Evolutionary conservation across 1,139 yeast genomes (phyloP).

Genomic region (Kodamaea ohmeri): DNA sequence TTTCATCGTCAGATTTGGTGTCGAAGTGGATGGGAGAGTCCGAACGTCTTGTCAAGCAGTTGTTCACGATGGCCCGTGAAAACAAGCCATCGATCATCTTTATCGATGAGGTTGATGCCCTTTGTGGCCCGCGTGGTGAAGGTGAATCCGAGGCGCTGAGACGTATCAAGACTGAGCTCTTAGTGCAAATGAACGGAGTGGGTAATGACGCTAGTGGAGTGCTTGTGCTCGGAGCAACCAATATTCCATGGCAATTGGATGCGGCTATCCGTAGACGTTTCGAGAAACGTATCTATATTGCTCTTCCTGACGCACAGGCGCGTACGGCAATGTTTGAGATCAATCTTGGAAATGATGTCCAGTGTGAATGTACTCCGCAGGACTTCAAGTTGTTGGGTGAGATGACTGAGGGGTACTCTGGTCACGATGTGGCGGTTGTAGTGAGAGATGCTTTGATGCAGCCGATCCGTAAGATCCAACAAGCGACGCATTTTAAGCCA

Average conservation of each 20-base stretch:
- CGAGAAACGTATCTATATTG: slow-evolving; percentile 90
- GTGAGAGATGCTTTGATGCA: slow-evolving; percentile 98
- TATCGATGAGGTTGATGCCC: slow-evolving; percentile 96
- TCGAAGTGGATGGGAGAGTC: slow-evolving; percentile 99
- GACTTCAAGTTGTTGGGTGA: slow-evolving; percentile 81
- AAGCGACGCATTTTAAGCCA: slow-evolving; percentile 90
- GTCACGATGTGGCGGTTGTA: slow-evolving; percentile 95
- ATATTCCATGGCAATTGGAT: slow-evolving; percentile 98
- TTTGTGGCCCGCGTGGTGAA: slow-evolving; percentile 98
- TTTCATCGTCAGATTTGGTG: slow-evolving; percentile 89
- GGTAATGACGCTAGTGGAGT: slow-evolving; percentile 95
- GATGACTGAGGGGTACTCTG: slow-evolving; percentile 97
- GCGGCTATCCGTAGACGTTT: slow-evolving; percentile 97
- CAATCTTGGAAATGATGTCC: slow-evolving; percentile 79
- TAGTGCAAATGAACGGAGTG: slow-evolving; percentile 99
- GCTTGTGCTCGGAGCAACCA: slow-evolving; percentile 93
- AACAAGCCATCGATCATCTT: slow-evolving; percentile 92
- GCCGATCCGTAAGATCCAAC: slow-evolving; percentile 92
- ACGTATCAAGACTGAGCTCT: slow-evolving; percentile 90
- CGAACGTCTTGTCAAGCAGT: slow-evolving; percentile 89
- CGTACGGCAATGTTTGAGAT: slow-evolving; percentile 91
- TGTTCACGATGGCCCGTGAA: slow-evolving; percentile 94
- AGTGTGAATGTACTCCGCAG: slow-evolving; percentile 69
- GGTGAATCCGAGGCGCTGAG: slow-evolving; percentile 97
- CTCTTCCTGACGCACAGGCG: slow-evolving; percentile 90